Percentiles rank a stretch among this genome's conserved stretches.
These are phyloP conservation scores for Hypoxylon subgilvum DNA, from an alignment of 495 filamentous ascomycete species.

Conservation along the genomic window DNA sequence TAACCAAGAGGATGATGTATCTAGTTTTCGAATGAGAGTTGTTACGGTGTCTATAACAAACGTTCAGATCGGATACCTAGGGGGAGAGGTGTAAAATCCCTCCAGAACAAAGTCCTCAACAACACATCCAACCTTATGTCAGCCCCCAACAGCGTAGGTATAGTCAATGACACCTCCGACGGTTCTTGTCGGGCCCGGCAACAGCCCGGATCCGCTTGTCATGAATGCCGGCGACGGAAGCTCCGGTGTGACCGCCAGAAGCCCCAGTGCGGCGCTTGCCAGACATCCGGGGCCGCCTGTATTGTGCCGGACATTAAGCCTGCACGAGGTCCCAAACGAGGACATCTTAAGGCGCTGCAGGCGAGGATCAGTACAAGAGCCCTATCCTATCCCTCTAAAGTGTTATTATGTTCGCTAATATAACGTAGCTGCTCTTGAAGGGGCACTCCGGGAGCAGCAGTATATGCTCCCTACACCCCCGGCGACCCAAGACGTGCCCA, in stretches of 20 bases:
- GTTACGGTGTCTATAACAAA: too few species aligned
- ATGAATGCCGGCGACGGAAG: constrained; percentile 45
- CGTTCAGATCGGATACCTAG: too few species aligned
- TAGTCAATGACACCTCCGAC: too few species aligned
- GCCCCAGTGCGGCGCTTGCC: constrained; percentile 48
- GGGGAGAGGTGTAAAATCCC: too few species aligned
- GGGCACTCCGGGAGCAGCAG: background rate
- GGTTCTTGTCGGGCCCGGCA: constrained; percentile 4
- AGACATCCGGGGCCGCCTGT: constrained; percentile 43
- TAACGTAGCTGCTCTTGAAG: background rate
- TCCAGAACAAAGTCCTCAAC: too few species aligned
- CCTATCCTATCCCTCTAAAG: background rate
- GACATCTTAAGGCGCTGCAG: constrained; percentile 47
- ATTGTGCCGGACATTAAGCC: constrained; percentile 40
- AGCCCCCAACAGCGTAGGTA: too few species aligned
- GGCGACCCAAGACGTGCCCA: too few species aligned
- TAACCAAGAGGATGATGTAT: too few species aligned
- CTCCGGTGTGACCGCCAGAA: constrained; percentile 49
- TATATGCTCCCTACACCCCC: too few species aligned
- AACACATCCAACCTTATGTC: too few species aligned
- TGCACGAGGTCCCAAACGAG: constrained; percentile 49
- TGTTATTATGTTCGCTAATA: background rate
- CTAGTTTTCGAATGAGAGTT: too few species aligned
- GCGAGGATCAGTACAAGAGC: constrained; percentile 39
- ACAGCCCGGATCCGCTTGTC: constrained; percentile 36